Percentiles rank a stretch among this genome's conserved stretches.
phyloP scores from a whole-genome alignment of 2,329 filamentous ascomycete species.

The Dryadomyces sulphureus region DNA sequence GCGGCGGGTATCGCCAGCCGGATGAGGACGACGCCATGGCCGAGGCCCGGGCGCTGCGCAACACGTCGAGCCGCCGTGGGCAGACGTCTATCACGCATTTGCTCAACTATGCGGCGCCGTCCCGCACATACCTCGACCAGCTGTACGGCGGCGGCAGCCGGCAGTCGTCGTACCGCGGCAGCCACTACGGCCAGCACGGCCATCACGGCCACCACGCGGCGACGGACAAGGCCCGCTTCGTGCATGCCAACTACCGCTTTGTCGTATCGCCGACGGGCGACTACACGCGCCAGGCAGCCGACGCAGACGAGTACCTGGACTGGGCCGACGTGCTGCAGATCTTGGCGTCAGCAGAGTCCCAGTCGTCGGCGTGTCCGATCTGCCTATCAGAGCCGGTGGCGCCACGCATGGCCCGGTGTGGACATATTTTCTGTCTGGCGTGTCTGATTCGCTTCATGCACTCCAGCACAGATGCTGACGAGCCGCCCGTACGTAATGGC shows the following conservation, averaged over 20 bases:
- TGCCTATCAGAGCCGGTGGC: conserved; percentile 87
- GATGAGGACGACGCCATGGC: conserved; percentile 79
- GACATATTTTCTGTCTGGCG: conserved; percentile 90
- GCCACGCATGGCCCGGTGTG: conserved; percentile 91
- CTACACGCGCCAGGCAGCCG: conserved; percentile 66
- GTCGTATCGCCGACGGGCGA: conserved; percentile 72
- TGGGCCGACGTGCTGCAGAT: conserved; percentile 88
- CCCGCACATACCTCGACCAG: conserved; percentile 50
- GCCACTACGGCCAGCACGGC: conserved; percentile 35
- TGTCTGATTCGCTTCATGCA: conserved; percentile 96
- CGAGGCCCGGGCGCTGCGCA: conserved; percentile 51
- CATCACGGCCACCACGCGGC: conserved; percentile 65
- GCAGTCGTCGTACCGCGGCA: conserved; percentile 23
- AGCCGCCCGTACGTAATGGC: neutral
- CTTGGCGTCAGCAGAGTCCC: conserved; percentile 77
- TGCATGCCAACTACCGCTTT: conserved; percentile 96
- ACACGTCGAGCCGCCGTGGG: conserved; percentile 59
- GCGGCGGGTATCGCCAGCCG: conserved; percentile 21
- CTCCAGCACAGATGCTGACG: conserved; percentile 33
- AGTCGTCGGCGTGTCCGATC: conserved; percentile 81
- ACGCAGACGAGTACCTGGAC: conserved; percentile 79
- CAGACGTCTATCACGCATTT: conserved; percentile 96
- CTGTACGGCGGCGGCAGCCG: conserved; percentile 17
- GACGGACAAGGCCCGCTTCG: conserved; percentile 74
- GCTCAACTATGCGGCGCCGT: conserved; percentile 76